A percentile compares a stretch with the other conserved stretches of the same genome.
Evolutionary conservation across 805 yeast genomes (phyloP).

Genomic region (Spathaspora arborariae): DNA sequence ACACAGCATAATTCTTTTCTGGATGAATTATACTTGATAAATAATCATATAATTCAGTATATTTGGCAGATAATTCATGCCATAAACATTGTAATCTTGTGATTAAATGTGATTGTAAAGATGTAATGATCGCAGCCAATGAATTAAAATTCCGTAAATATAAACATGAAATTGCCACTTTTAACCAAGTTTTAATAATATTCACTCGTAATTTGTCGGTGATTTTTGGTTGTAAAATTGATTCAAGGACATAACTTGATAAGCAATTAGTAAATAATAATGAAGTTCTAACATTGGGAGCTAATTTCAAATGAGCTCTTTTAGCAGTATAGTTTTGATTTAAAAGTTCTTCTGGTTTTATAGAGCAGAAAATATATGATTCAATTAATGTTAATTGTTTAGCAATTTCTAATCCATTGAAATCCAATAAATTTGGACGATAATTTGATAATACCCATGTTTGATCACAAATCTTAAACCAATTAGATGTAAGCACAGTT

Average conservation of each 20-base stretch:
- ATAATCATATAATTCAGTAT: constrained; percentile 58
- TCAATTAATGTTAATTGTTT: constrained; percentile 75
- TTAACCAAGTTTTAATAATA: constrained; percentile 66
- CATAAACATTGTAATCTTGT: constrained; percentile 61
- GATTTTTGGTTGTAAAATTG: constrained; percentile 53
- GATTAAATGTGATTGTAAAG: constrained; percentile 68
- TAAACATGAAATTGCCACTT: constrained; percentile 66
- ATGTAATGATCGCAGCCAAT: constrained; percentile 72
- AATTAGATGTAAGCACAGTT: constrained; percentile 35
- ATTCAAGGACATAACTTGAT: constrained; percentile 70
- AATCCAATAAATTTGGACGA: constrained; percentile 50
- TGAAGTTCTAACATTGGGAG: constrained; percentile 61
- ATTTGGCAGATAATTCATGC: constrained; percentile 56
- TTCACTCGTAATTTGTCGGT: constrained; percentile 47
- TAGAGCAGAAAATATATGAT: constrained; percentile 57
- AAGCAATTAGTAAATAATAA: constrained; percentile 67
- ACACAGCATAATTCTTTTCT: constrained; percentile 65
- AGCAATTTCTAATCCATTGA: constrained; percentile 71
- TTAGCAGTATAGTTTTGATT: constrained; percentile 61
- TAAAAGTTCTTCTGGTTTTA: constrained; percentile 62
- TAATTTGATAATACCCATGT: constrained; percentile 56
- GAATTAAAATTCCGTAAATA: constrained; percentile 76
- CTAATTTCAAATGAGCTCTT: constrained; percentile 52
- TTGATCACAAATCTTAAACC: constrained; percentile 50
- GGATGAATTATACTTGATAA: constrained; percentile 70